Evolutionary conservation across 1,139 yeast genomes (phyloP).

Genomic region (Hanseniaspora gamundiae): DNA sequence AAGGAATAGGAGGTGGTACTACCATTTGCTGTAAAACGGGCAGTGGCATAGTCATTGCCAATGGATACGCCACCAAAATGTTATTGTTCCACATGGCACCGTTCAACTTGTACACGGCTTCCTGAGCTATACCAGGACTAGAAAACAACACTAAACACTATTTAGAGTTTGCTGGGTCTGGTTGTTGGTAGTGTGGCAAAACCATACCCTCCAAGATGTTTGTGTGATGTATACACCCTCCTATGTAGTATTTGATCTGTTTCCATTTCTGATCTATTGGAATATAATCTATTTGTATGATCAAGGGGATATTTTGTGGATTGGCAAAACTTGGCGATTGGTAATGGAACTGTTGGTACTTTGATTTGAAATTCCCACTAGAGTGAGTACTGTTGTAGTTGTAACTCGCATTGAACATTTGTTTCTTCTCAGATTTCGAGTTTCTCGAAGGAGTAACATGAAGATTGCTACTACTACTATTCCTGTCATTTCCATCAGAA

Average conservation of each 20-base stretch:
- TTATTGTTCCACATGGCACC: conserved; percentile 23
- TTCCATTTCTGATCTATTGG: conserved; percentile 25
- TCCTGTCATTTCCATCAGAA: too few species aligned
- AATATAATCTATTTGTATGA: conserved; percentile 19
- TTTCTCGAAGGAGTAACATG: too few species aligned
- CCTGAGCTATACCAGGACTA: conserved; percentile 22
- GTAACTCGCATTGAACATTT: not conserved
- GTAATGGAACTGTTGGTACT: not conserved
- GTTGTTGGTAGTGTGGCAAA: conserved; percentile 17
- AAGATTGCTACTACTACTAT: too few species aligned
- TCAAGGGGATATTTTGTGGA: conserved; percentile 1
- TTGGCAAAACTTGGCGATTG: not conserved
- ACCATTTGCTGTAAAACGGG: too few species aligned
- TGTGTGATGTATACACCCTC: conserved; percentile 21
- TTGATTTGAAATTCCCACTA: too few species aligned
- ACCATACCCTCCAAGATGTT: conserved; percentile 20
- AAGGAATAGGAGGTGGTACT: not conserved
- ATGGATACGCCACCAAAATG: conserved; percentile 18
- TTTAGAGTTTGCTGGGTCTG: conserved; percentile 8
- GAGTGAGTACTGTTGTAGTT: too few species aligned
- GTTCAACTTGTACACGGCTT: conserved; percentile 17
- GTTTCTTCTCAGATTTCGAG: not conserved
- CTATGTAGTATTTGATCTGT: conserved; percentile 22
- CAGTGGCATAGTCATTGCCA: conserved; percentile 7
- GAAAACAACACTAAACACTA: conserved; percentile 21